These are phyloP conservation scores for Crithidia sp. DNA, from an alignment of 208 protist genomes.

Conservation along the genomic window DNA sequence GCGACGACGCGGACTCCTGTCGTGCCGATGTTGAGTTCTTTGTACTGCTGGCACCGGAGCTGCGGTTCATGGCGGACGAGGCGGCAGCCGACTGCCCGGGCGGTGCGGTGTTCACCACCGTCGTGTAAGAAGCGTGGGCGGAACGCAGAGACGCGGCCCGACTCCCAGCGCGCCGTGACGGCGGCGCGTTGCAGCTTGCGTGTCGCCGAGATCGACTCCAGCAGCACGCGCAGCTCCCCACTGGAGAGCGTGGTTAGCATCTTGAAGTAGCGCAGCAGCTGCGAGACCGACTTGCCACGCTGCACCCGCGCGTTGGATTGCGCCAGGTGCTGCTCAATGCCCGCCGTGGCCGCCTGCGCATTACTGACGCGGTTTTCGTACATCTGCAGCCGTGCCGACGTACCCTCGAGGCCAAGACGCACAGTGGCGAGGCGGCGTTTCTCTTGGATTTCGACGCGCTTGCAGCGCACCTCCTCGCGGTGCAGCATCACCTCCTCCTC, in stretches of 20 bases:
- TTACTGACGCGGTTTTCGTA: constrained; percentile 88
- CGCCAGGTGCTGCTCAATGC: constrained; percentile 86
- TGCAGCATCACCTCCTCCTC: constrained; percentile 52
- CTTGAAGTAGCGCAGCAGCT: constrained; percentile 79
- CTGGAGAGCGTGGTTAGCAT: constrained; percentile 63
- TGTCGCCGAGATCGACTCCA: constrained; percentile 66
- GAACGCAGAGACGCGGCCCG: constrained; percentile 56
- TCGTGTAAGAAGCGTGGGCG: constrained; percentile 76
- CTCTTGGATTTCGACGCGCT: constrained; percentile 72
- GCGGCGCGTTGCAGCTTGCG: constrained; percentile 60
- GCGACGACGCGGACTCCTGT: constrained; percentile 5
- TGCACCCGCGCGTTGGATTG: constrained; percentile 85
- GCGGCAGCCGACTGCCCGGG: background rate
- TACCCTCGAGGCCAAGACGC: constrained; percentile 82
- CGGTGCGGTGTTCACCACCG: constrained; percentile 25
- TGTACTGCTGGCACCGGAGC: background rate
- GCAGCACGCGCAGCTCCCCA: constrained; percentile 46
- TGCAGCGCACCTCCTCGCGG: constrained; percentile 65
- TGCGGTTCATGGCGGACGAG: constrained; percentile 6
- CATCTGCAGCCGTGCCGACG: constrained; percentile 66
- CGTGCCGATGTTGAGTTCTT: background rate
- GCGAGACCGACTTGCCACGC: constrained; percentile 70
- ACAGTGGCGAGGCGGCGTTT: constrained; percentile 75
- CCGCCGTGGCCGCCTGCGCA: constrained; percentile 79
- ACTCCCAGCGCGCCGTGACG: constrained; percentile 67